Percentiles rank a stretch among this genome's conserved stretches.
phyloP scores from a whole-genome alignment of 306 rosid genomes.

The Senna tora region DNA sequence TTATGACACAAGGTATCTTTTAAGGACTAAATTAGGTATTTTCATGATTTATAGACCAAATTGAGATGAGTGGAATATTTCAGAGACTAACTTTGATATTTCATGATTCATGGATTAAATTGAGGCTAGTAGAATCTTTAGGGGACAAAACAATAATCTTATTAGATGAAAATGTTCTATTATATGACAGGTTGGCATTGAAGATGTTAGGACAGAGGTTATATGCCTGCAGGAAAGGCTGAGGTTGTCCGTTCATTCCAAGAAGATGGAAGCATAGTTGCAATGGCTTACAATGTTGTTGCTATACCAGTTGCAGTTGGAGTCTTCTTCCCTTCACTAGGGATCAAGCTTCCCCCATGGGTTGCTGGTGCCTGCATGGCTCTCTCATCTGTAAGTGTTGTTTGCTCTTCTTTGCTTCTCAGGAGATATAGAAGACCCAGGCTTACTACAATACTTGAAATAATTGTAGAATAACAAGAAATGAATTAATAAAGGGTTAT shows the following conservation, averaged over 20 bases:
- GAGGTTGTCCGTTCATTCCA: conserved; percentile 77
- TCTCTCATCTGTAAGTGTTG: conserved; percentile 88
- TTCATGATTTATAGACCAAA: no score
- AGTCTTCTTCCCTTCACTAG: conserved; percentile 66
- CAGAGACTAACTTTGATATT: no score
- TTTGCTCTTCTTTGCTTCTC: conserved; percentile 88
- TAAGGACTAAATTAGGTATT: no score
- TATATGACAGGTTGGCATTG: conserved; percentile 87
- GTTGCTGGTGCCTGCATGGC: conserved; percentile 99
- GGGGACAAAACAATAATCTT: no score
- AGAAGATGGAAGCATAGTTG: conserved; percentile 80
- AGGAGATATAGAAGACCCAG: conserved; percentile 83
- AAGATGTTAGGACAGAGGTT: conserved; percentile 91
- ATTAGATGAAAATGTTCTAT: conserved; percentile 1
- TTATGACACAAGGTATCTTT: no score
- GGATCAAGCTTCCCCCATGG: conserved; percentile 92
- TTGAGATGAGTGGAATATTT: no score
- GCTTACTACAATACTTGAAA: conserved; percentile 80
- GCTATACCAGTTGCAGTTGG: conserved; percentile 97
- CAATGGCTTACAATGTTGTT: conserved; percentile 86
- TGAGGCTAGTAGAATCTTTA: no score
- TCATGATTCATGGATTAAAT: no score
- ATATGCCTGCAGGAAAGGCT: conserved; percentile 98
- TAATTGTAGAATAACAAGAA: conserved; percentile 71
- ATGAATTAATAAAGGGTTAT: conserved; percentile 20